Base-by-base conservation (phyloP, 2,329 filamentous ascomycete species). In the Claviceps cyperi region DNA sequence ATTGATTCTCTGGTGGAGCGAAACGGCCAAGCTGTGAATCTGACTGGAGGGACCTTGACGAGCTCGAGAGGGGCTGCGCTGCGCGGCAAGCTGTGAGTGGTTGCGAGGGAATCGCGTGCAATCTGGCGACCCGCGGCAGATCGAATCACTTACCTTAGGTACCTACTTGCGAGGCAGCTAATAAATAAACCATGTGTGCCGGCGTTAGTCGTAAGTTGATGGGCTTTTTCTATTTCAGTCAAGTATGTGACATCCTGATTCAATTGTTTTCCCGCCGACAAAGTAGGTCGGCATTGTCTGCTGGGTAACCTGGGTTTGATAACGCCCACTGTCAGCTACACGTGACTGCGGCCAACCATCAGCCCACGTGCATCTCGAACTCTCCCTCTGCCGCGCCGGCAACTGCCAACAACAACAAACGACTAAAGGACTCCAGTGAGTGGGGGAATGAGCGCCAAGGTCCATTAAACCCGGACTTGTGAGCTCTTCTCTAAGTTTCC, bases 331-430 rank as follows among this genome's bases (percentile, higher is more conserved):
- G 28, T 32, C 53, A 46, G 47, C 11, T 22, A 32, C 62, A 64
- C 61, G 60, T 64, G 61, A 63, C 51, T 36, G 2, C 39, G 47
- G 44, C 58, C 57, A 63, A 63, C 61, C 58, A 55, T 56, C 50
- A 48, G 53, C 53, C 58, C 62, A 65, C 64, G 63, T 66, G 63
- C 60, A 46, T 51, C 46, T 21, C 28, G 22, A 47, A 46, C 5
- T 5, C 22, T 22, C 22, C 21, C 50, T 51, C 38, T 19, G 15
- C 6, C 35, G 35, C n/a, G 8, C 21, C 15, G n/a, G 28, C 22
- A 19, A 8, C 15, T n/a, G n/a, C n/a, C n/a, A 15, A 14, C 28
- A 5, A n/a, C n/a, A n/a, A n/a, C n/a, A n/a, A n/a, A n/a, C n/a
- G n/a, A n/a, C n/a, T n/a, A n/a, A n/a, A n/a, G n/a, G 19, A 41